phyloP scores from a whole-genome alignment of 2,329 filamentous ascomycete genomes.

The Metarhizium album region DNA sequence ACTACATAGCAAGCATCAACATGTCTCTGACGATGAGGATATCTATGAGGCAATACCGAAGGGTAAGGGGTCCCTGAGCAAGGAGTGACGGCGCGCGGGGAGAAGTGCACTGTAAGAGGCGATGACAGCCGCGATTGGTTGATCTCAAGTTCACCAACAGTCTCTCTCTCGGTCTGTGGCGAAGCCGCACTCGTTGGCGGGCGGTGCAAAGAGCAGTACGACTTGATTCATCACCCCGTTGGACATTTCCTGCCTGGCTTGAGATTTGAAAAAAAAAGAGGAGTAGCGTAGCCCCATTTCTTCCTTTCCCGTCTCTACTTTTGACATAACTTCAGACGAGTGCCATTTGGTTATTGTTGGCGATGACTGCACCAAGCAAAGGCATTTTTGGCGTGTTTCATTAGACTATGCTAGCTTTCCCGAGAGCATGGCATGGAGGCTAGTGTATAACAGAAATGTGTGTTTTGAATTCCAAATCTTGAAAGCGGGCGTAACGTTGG shows the following conservation, averaged over 20 bases:
- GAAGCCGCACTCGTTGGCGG: neutral
- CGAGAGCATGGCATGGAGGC: neutral
- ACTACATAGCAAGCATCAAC: constrained; percentile 10
- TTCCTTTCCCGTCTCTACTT: neutral
- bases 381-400: neutral
- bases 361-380: neutral
- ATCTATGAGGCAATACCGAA: constrained; percentile 29
- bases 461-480: neutral
- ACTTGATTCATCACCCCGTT: neutral
- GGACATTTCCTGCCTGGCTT: neutral
- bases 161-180: neutral
- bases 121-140: neutral
- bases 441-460: neutral
- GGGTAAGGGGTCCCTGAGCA: constrained; percentile 26
- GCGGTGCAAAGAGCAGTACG: neutral
- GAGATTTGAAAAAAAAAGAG: neutral
- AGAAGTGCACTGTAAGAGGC: neutral
- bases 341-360: neutral
- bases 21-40: constrained; percentile 26
- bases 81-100: constrained; percentile 15
- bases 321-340: neutral
- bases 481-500: neutral
- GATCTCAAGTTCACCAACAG: neutral
- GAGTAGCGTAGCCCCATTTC: neutral
- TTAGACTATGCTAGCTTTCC: neutral